Base-by-base conservation (phyloP, 2,329 filamentous ascomycete species). In the Colletotrichum sp. region DNA sequence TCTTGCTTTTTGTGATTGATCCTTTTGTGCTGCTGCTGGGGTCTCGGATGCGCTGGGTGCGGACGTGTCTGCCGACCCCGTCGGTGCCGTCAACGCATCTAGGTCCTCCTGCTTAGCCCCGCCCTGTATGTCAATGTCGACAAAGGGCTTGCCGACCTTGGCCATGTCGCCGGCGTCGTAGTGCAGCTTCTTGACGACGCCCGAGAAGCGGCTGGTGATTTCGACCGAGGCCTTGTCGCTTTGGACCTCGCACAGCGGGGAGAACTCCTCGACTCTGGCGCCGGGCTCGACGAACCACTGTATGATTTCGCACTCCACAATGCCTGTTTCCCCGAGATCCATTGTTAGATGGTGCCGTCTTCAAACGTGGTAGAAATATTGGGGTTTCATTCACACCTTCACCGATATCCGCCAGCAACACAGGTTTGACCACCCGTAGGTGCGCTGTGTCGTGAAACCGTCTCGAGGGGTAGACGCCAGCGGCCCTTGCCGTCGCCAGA, bases 281-380 rank as follows among this genome's bases (percentile, higher is more conserved):
- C 96, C 96, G 66, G 98, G 96, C 86, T 98, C 94, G 79, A 99
- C 96, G 84, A 99, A 99, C 97, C 97, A 99, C 88, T 99, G 97
- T 81, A 99, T 99, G 82, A 99, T 95, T 86, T 99, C 97, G 83
- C 97, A 98, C 87, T 99, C 97, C 83, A 97, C 96, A 82, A 99
- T 99, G 71, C 97, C 97, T 97, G 80, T 57, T 67, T 59, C 16
- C 18, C 59, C 68, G n/a, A 71, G 55, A 63, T 75, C 49, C 80
- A 79, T 52, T 72, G 78, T 77, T 67, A 80, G 79, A 30, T 30
- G 59, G 4, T n/a, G 26, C 4, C 59, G 55, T 13, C 44, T 52
- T 52, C 44, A 13, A 13, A 52, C 44, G 44, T 8, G 44, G 44
- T 6, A 52, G n/a, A 21, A 24, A 52, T 24, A 4, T 21, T 21